A percentile compares a stretch with the other conserved stretches of the same genome.
Evolutionary conservation across 2,329 filamentous ascomycete genomes (phyloP).

Genomic region (Hymenoscyphus repandus): DNA sequence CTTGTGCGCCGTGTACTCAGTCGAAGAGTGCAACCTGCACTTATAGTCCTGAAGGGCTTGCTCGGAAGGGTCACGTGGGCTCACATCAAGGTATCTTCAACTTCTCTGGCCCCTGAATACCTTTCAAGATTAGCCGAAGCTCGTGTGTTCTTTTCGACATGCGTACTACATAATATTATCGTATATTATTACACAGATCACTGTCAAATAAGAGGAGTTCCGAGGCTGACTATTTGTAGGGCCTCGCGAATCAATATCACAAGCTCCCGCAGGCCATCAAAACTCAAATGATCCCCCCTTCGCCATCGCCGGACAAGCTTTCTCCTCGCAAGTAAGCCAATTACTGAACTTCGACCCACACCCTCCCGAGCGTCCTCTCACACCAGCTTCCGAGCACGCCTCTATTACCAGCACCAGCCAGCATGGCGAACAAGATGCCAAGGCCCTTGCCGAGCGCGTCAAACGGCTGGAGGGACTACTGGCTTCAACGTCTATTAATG

Average conservation of each 20-base stretch:
- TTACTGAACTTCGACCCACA: too few species aligned
- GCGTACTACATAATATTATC: too few species aligned
- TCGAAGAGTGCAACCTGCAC: conserved; percentile 31
- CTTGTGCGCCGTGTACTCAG: conserved; percentile 35
- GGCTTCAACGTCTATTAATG: not conserved
- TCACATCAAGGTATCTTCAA: not conserved
- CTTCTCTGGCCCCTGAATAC: not conserved
- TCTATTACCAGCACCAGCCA: not conserved
- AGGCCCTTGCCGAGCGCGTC: conserved; percentile 1
- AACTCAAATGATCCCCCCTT: too few species aligned
- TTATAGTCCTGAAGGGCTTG: conserved; percentile 21
- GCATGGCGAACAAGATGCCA: too few species aligned
- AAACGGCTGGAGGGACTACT: conserved; percentile 7
- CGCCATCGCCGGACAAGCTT: too few species aligned
- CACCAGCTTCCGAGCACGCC: not conserved
- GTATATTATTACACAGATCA: too few species aligned
- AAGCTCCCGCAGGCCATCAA: not conserved
- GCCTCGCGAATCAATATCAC: not conserved
- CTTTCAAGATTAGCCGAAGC: not conserved
- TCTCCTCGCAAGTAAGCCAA: too few species aligned
- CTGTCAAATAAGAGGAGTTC: too few species aligned
- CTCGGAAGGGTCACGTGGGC: conserved; percentile 3
- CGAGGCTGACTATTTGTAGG: not conserved
- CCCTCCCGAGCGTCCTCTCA: not conserved
- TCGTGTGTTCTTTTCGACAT: too few species aligned